Conservation (phyloP, 2,329 filamentous ascomycete species). For the Cercospora sp. region DNA sequence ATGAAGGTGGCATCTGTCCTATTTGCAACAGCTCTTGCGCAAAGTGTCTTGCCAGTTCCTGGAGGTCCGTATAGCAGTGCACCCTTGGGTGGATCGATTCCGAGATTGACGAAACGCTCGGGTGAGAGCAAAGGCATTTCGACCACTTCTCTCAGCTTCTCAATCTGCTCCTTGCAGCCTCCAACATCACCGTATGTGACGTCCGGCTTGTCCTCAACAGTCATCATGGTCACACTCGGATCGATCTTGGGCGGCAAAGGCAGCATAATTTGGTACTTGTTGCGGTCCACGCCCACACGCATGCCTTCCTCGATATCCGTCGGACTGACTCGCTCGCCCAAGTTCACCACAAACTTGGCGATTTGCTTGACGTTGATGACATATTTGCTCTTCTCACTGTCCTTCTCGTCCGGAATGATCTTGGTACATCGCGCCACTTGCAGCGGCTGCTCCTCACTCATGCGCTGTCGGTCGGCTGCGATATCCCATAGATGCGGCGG, state of each 20-base stretch:
- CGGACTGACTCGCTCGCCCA: slow-evolving; percentile 93
- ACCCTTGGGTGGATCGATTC: slow-evolving; percentile 97
- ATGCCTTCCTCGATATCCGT: slow-evolving; percentile 99
- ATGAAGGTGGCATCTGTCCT: slow-evolving; percentile 98
- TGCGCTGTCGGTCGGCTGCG: slow-evolving; percentile 94
- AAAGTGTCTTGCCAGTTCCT: slow-evolving; percentile 98
- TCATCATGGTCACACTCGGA: slow-evolving; percentile 99
- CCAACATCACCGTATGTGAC: slow-evolving; percentile 98
- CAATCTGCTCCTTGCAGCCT: slow-evolving; percentile 98
- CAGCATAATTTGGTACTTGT: slow-evolving; percentile 98
- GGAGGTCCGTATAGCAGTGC: slow-evolving; percentile 94
- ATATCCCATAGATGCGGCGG: slow-evolving; percentile 99
- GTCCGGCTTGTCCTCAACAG: slow-evolving; percentile 98
- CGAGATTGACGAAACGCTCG: slow-evolving; percentile 96
- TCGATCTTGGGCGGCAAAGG: slow-evolving; percentile 98
- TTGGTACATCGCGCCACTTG: slow-evolving; percentile 98
- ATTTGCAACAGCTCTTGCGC: slow-evolving; percentile 95
- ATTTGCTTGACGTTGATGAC: slow-evolving; percentile 99
- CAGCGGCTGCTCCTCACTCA: slow-evolving; percentile 96
- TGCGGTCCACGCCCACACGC: slow-evolving; percentile 94
- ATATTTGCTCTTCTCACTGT: slow-evolving; percentile 98
- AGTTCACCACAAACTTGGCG: slow-evolving; percentile 97
- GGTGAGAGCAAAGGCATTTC: slow-evolving; percentile 97
- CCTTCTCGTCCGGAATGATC: slow-evolving; percentile 96
- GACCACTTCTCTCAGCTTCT: slow-evolving; percentile 97